Evolutionary conservation across 23 red algal genomes (phyloP), one percentile per base, ranked within the genome.

Genomic region (Gracilariopsis chorda): DNA sequence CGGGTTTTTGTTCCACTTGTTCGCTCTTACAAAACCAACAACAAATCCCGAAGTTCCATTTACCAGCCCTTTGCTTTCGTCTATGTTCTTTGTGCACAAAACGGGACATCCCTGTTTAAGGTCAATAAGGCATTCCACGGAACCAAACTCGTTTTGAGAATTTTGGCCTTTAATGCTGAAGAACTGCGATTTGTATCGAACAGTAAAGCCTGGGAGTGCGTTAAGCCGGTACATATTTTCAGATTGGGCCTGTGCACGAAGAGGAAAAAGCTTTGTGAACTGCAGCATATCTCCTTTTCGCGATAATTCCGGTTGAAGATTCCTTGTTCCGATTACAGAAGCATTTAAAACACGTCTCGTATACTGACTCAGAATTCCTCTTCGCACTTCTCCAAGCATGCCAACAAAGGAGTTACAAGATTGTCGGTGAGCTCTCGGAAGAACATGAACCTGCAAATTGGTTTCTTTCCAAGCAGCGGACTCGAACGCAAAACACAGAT

Each of bases 401-500:
- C 63, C 83, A 16, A 76, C 83, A 87, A 87, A 87, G 20, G 42
- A 27, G 48, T 43, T 29, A 75, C 74, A 60, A 16, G 64, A 60
- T 34, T 87, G 83, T 24, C 83, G 83, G 51, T 87, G 83, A 43
- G 74, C 83, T 46, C n/a, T 30, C 39, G 62, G 30, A 24, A 87
- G 83, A 20, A 87, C 41, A n/a, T 51, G 46, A 53, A 24, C 62
- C 74, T 23, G 37, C 6, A 17, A 14, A 27, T 75, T 74, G 32
- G 48, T 20, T 16, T 21, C 39, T 2, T 75, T 75, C 83, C 83
- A 87, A 16, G 48, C 63, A 14, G 42, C 41, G 20, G 42, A 32
- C 45, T 87, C 63, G 21, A 87, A 87, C 1, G 83, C 83, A 87
- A 87, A 87, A n/a, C n/a, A n/a, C n/a, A n/a, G n/a, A n/a, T n/a